Base-by-base conservation (phyloP, 345 rosid species). In the Hevea brasiliensis region DNA sequence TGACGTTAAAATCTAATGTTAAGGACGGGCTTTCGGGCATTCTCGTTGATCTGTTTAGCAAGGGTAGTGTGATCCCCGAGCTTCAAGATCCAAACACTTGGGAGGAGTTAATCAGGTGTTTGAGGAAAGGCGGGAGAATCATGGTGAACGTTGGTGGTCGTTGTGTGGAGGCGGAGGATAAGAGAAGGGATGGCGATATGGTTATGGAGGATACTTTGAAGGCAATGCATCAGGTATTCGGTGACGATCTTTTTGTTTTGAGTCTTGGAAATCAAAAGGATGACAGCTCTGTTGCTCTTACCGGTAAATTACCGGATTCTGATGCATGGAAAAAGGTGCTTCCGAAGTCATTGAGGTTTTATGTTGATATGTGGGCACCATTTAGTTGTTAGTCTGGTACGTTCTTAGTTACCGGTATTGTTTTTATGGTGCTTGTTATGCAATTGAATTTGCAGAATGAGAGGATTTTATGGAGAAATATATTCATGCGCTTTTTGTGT, bases 61-160 rank as follows among this genome's bases (percentile, higher is more conserved):
- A 81, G 77, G 97, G 98, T 0, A 78, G 92, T 76, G 72, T 95
- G 80, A 81, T 89, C 56, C 89, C 89, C 4, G 96, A 90, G 87
- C 97, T 92, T n/a, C 93, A 92, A 78, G 97, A 92, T 74, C 89
- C 90, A 0, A 68, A 75, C 20, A 86, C 91, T 13, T 95, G 94
- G 98, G 80, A 68, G 79, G 69, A 45, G 77, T 71, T 95, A 74
- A 89, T 58, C 53, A 83, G 74, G 75, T 73, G 85, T 75, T 81
- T 89, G 87, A 87, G 83, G 62, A 89, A 79, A 73, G 93, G 82
- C 10, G 96, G 98, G 70, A 86, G 96, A 65, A 80, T 88, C 24
- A 85, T 82, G 86, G 88, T 89, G 56, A 89, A 88, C 65, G 89
- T 81, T 17, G 90, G 90, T 23, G 97, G 97, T 1, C 84, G 87